Percentiles rank a stretch among this genome's conserved stretches.
Conservation (phyloP, 2,329 filamentous ascomycete genomes). For the Colletotrichum viniferum region DNA sequence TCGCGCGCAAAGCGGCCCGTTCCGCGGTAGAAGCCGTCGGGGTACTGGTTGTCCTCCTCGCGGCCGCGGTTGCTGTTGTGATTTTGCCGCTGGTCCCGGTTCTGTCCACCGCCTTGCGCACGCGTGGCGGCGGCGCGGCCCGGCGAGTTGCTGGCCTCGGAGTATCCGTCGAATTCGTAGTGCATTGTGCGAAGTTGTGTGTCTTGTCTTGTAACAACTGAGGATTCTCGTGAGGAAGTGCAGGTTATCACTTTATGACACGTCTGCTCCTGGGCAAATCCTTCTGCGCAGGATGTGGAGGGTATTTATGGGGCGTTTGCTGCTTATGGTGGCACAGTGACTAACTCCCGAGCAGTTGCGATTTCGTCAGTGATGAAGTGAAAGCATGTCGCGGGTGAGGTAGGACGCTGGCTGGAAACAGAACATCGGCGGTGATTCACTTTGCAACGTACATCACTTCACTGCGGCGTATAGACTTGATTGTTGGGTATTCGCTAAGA, state of each 20-base stretch:
- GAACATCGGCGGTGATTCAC: neutral
- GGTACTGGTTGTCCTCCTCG: neutral
- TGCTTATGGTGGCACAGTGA: neutral
- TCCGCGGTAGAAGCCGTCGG: neutral
- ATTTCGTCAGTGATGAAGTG: neutral
- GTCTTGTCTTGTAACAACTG: neutral
- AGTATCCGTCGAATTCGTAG: slow-evolving; percentile 15
- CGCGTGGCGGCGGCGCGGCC: neutral
- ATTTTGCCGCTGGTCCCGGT: neutral
- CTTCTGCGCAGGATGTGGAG: neutral
- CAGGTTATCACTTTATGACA: neutral
- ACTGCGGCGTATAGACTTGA: neutral
- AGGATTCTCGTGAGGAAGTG: neutral
- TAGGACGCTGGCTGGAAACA: neutral
- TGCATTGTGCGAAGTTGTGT: neutral
- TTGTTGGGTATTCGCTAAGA: neutral
- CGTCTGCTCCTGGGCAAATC: neutral
- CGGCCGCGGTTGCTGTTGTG: neutral
- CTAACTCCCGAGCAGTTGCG: neutral
- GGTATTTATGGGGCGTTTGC: neutral
- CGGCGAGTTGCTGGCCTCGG: neutral
- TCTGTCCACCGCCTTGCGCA: neutral
- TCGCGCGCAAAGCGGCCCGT: neutral
- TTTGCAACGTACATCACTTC: neutral
- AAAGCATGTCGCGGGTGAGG: neutral